phyloP scores from a whole-genome alignment of 495 filamentous ascomycete species.

The Hypoxylon fuscum region DNA sequence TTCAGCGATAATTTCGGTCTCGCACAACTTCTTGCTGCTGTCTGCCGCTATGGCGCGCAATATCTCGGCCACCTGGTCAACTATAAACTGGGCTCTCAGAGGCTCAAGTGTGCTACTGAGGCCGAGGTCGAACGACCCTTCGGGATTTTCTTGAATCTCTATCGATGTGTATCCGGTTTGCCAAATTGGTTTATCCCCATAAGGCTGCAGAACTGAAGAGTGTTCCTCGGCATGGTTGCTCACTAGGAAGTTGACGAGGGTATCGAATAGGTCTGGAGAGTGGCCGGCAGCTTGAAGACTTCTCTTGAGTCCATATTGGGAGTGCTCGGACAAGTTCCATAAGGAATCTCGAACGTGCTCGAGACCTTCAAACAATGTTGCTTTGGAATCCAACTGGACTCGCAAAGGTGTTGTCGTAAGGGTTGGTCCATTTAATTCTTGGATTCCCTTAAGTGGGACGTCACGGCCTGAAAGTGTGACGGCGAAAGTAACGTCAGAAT shows the following conservation, averaged over 20 bases:
- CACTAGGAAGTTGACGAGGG: conserved; percentile 60
- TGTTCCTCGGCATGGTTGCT: background rate
- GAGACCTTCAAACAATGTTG: conserved; percentile 42
- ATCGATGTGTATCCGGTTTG: conserved; percentile 1
- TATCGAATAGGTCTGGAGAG: conserved; percentile 61
- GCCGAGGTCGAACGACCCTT: background rate
- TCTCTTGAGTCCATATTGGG: conserved; percentile 65
- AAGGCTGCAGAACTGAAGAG: background rate
- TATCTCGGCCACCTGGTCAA: background rate
- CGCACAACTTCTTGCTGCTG: background rate
- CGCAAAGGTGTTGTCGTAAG: conserved; percentile 67
- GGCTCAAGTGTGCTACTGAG: background rate
- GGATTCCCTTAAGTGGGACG: conserved; percentile 54
- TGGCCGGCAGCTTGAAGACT: conserved; percentile 61
- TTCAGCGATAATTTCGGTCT: background rate
- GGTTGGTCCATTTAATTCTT: conserved; percentile 59
- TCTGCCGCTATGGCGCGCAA: background rate
- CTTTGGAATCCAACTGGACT: conserved; percentile 46
- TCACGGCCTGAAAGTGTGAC: conserved; percentile 62
- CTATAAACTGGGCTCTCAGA: background rate
- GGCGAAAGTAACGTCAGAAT: conserved; percentile 58
- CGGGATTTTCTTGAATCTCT: background rate
- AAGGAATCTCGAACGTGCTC: conserved; percentile 54
- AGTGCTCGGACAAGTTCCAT: conserved; percentile 55
- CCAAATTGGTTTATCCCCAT: conserved; percentile 1